Conservation (phyloP, 441 rosid species). For the Gossypium davidsonii region DNA sequence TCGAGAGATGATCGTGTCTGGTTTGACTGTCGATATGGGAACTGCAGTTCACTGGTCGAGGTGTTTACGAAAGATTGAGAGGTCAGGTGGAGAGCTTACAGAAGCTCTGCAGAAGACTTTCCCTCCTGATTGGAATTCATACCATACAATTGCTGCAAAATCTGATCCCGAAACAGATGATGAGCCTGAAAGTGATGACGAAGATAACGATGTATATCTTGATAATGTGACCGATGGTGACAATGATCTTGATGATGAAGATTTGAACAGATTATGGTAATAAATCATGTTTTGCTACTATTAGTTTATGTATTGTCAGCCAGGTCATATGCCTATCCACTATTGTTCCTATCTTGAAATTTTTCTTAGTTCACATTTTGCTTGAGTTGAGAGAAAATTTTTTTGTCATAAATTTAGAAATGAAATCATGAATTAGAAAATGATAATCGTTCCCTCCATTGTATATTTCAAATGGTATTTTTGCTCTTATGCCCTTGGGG, state of each 20-base stretch:
- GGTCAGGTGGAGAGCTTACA: conserved; percentile 82
- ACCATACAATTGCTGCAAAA: conserved; percentile 26
- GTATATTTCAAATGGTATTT: too few relatives aligned
- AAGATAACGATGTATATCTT: conserved; percentile 20
- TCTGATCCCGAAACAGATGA: conserved; percentile 36
- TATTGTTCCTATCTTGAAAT: too few relatives aligned
- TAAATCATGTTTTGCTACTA: background rate
- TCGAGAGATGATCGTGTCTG: conserved; percentile 70
- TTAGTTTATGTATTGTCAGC: background rate
- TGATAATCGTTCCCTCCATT: too few relatives aligned
- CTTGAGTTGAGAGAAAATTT: too few relatives aligned
- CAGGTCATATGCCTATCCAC: too few relatives aligned
- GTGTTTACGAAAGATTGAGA: conserved; percentile 73
- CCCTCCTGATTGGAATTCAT: conserved; percentile 85
- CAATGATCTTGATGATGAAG: conserved; percentile 21
- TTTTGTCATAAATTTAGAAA: too few relatives aligned
- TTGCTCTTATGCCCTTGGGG: too few relatives aligned
- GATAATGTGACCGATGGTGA: conserved; percentile 16
- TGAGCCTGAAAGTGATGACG: conserved; percentile 26
- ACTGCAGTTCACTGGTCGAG: conserved; percentile 92
- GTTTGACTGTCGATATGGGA: conserved; percentile 81
- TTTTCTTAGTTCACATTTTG: too few relatives aligned
- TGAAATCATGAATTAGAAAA: too few relatives aligned
- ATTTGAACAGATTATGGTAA: conserved; percentile 28
- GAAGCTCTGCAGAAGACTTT: conserved; percentile 88